phyloP scores from a whole-genome alignment of 2,329 filamentous ascomycete species.

The Verticillium klebahnii region DNA sequence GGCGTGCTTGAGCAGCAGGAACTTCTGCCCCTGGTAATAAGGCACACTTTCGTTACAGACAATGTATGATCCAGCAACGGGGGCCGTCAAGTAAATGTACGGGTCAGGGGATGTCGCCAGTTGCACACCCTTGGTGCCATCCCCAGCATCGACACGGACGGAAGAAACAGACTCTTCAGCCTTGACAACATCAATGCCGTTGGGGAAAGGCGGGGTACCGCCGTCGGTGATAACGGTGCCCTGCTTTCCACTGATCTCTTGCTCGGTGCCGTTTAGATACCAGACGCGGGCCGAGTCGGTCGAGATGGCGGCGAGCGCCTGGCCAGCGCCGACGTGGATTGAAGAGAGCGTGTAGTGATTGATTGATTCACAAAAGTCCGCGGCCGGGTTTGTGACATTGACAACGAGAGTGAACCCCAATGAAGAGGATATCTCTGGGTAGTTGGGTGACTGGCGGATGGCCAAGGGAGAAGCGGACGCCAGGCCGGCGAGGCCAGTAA shows the following conservation, averaged over 20 bases:
- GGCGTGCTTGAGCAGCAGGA: constrained; percentile 33
- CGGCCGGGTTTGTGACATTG: constrained; percentile 35
- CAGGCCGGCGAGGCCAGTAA: constrained; percentile 10
- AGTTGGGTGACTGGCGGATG: background rate
- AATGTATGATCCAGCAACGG: constrained; percentile 24
- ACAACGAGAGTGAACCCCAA: constrained; percentile 37
- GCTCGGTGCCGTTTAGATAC: constrained; percentile 44
- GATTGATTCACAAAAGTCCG: constrained; percentile 35
- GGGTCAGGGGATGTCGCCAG: constrained; percentile 26
- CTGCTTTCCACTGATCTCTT: constrained; percentile 22
- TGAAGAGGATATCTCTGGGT: constrained; percentile 8
- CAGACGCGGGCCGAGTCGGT: constrained; percentile 28
- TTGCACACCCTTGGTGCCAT: constrained; percentile 29
- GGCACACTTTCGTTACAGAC: constrained; percentile 36
- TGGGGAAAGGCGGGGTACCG: constrained; percentile 32
- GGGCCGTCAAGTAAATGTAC: constrained; percentile 22
- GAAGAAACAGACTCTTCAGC: constrained; percentile 25
- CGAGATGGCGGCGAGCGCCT: constrained; percentile 30
- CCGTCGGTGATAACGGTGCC: constrained; percentile 35
- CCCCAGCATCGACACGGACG: constrained; percentile 24
- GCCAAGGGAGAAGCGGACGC: constrained; percentile 11
- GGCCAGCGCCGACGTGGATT: constrained; percentile 38
- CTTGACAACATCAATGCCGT: constrained; percentile 24
- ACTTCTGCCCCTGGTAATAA: constrained; percentile 33
- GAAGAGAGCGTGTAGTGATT: constrained; percentile 33